Evolutionary conservation across 441 rosid genomes (phyloP).

Genomic region (Aleurites moluccanus): DNA sequence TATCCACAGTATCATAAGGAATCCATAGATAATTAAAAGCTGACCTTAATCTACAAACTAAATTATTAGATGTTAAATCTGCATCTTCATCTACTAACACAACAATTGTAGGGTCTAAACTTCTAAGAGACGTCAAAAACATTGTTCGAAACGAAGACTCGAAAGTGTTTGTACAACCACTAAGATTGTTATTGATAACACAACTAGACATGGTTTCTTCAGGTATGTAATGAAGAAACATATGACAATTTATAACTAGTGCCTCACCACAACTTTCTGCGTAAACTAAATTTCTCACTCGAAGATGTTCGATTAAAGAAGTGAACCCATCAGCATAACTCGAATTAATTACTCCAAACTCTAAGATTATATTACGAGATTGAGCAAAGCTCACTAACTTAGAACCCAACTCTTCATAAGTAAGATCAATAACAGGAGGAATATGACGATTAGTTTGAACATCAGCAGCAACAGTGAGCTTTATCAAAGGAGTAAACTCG

Average conservation of each 20-base stretch:
- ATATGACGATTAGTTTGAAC: conserved; percentile 28
- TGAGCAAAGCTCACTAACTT: conserved; percentile 67
- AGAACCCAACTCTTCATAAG: conserved; percentile 61
- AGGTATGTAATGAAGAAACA: conserved; percentile 75
- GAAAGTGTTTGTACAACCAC: conserved; percentile 21
- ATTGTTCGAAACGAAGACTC: conserved; percentile 40
- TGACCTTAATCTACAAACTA: conserved; percentile 59
- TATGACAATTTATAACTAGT: conserved; percentile 74
- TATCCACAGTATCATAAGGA: conserved; percentile 73
- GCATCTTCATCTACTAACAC: conserved; percentile 77
- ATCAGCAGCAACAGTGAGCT: conserved; percentile 61
- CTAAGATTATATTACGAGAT: conserved; percentile 60
- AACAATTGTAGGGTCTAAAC: conserved; percentile 64
- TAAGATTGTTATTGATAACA: conserved; percentile 8
- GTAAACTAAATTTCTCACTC: conserved; percentile 48
- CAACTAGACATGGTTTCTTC: conserved; percentile 50
- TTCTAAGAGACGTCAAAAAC: conserved; percentile 63
- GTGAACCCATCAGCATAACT: conserved; percentile 63
- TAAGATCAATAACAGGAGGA: conserved; percentile 62
- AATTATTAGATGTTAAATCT: conserved; percentile 59
- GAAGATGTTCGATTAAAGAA: conserved; percentile 58
- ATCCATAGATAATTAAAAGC: conserved; percentile 86
- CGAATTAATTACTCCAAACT: conserved; percentile 55
- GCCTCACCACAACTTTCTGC: conserved; percentile 50
- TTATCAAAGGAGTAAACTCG: conserved; percentile 55